Percentiles rank a stretch among this genome's conserved stretches.
Conservation (phyloP, 352 stramenopile species). For the Globisporangium orthogonon region DNA sequence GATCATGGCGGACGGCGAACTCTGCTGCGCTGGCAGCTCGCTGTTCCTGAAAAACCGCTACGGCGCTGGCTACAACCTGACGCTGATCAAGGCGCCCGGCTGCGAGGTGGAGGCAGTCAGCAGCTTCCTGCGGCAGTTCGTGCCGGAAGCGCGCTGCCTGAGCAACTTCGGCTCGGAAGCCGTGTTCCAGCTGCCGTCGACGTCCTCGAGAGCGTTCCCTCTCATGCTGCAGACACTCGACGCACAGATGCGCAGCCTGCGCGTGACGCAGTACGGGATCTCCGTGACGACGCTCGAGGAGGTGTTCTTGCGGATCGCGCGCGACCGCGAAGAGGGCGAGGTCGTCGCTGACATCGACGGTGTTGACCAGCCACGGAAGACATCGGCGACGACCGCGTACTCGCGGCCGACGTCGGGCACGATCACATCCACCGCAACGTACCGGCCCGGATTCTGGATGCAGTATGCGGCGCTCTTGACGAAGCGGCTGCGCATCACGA, state of each 20-base stretch:
- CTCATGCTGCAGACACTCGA: conserved; percentile 88
- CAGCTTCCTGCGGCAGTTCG: conserved; percentile 38
- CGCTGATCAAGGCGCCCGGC: conserved; percentile 36
- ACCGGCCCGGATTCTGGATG: conserved; percentile 22
- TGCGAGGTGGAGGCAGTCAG: conserved; percentile 29
- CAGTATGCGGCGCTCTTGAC: conserved; percentile 44
- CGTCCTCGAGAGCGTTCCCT: conserved; percentile 85
- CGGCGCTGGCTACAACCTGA: conserved; percentile 88
- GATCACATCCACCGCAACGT: conserved; percentile 18
- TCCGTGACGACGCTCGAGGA: conserved; percentile 99
- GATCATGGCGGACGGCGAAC: conserved; percentile 80
- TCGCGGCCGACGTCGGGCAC: conserved; percentile 17
- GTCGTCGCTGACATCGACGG: conserved; percentile 15
- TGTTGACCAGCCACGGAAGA: conserved; percentile 28
- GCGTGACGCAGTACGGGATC: conserved; percentile 92
- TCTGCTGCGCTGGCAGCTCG: conserved; percentile 43
- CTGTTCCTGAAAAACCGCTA: conserved; percentile 91
- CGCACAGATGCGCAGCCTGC: conserved; percentile 26
- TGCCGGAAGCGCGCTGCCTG: conserved; percentile 71
- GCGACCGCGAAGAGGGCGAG: conserved; percentile 32
- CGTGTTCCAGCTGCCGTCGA: conserved; percentile 90
- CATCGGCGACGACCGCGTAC: conserved; percentile 28
- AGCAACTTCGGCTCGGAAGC: conserved; percentile 93
- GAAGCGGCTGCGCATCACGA: conserved; percentile 58
- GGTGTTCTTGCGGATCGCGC: conserved; percentile 90